A percentile compares a stretch with the other conserved stretches of the same genome.
Evolutionary conservation across 2,329 filamentous ascomycete species (phyloP).

Genomic region (Parascedosporium putredinis): DNA sequence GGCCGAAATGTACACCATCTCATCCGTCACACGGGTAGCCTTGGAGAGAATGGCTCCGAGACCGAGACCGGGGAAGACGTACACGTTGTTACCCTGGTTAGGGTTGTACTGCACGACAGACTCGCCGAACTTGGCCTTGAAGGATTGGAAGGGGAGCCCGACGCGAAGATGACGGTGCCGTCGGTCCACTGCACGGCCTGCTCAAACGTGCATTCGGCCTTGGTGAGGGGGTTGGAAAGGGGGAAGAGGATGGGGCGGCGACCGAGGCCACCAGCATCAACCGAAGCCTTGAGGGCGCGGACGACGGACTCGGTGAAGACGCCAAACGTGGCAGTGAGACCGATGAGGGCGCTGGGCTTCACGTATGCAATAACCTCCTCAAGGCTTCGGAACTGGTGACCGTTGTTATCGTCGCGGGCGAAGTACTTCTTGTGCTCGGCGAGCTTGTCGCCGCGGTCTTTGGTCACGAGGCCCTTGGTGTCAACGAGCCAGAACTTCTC

Average conservation of each 20-base stretch:
- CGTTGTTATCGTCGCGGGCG: conserved; percentile 52
- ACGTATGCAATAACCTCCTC: conserved; percentile 91
- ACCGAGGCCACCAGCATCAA: conserved; percentile 55
- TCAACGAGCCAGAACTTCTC: conserved; percentile 97
- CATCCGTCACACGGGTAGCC: conserved; percentile 74
- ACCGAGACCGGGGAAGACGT: conserved; percentile 94
- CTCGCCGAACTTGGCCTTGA: conserved; percentile 49
- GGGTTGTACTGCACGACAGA: conserved; percentile 59
- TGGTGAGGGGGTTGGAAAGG: conserved; percentile 88
- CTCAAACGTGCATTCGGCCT: conserved; percentile 93
- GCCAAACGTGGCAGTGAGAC: conserved; percentile 86
- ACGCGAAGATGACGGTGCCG: conserved; percentile 85
- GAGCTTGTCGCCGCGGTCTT: conserved; percentile 85
- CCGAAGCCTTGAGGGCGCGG: conserved; percentile 54
- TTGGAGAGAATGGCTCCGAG: conserved; percentile 89
- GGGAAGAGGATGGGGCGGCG: conserved; percentile 88
- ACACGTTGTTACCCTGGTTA: conserved; percentile 78
- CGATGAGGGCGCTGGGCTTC: conserved; percentile 88
- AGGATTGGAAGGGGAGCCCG: conserved; percentile 82
- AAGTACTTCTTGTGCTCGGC: conserved; percentile 80
- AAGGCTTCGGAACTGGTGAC: conserved; percentile 64
- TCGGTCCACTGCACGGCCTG: conserved; percentile 86
- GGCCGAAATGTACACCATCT: conserved; percentile 94
- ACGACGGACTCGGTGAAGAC: conserved; percentile 87
- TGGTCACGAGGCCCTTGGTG: conserved; percentile 89